Evolutionary conservation across 139 green algal species (phyloP).

Genomic region (Chlamydomonas applanata): DNA sequence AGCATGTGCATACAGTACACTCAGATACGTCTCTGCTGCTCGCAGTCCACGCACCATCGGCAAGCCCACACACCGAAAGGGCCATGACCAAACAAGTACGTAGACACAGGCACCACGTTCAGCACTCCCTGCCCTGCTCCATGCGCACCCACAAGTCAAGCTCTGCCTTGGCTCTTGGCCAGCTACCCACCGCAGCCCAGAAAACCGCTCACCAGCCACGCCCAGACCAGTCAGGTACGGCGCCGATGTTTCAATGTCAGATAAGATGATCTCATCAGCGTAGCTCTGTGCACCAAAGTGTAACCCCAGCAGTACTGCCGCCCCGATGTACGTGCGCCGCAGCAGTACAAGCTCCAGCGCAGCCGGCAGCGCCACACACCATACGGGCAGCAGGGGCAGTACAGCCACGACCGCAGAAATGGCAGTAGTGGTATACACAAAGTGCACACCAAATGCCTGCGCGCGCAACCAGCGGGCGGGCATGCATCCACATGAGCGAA

Average conservation of each 20-base stretch:
- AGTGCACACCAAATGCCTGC: slow-evolving; percentile 39
- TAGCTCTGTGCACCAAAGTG: slow-evolving; percentile 42
- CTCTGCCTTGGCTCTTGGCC: too few relatives aligned
- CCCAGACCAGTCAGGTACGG: not conserved
- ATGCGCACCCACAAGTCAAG: too few relatives aligned
- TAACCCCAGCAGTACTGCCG: slow-evolving; percentile 12
- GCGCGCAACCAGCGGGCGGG: too few relatives aligned
- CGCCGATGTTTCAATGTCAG: not conserved
- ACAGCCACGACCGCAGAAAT: slow-evolving; percentile 41
- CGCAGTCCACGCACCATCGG: too few relatives aligned
- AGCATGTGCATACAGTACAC: too few relatives aligned
- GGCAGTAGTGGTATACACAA: slow-evolving; percentile 37
- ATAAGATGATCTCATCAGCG: slow-evolving; percentile 12
- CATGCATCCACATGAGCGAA: too few relatives aligned
- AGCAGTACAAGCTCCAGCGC: slow-evolving; percentile 45
- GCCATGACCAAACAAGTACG: too few relatives aligned
- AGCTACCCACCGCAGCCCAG: too few relatives aligned
- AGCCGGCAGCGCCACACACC: slow-evolving; percentile 51
- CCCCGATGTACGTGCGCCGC: not conserved
- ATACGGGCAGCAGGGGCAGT: slow-evolving; percentile 62
- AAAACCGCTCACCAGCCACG: not conserved
- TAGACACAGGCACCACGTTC: not conserved
- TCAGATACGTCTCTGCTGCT: too few relatives aligned
- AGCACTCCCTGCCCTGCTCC: not conserved
- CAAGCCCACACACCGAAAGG: too few relatives aligned